Conservation (phyloP, 2,329 filamentous ascomycete genomes). For the Pyrenophora teres region DNA sequence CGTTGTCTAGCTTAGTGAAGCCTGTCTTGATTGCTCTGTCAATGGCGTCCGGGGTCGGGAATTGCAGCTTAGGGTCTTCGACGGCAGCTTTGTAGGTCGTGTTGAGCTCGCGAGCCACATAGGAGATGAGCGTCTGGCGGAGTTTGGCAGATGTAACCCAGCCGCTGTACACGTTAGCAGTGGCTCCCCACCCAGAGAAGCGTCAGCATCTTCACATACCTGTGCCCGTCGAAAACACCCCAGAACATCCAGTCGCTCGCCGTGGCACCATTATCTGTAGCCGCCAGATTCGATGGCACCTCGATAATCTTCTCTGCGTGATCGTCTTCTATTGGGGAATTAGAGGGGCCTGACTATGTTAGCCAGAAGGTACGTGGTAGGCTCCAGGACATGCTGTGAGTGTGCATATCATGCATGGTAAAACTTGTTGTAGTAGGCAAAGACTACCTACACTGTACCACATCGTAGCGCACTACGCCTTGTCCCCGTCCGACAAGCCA, state of each 20-base stretch:
- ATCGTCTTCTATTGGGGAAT: conserved; percentile 97
- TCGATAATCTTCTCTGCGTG: conserved; percentile 98
- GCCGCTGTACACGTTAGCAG: conserved; percentile 61
- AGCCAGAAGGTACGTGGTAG: not conserved
- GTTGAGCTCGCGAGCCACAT: conserved; percentile 91
- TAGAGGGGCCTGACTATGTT: conserved; percentile 48
- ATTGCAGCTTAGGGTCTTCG: conserved; percentile 59
- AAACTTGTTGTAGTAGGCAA: not conserved
- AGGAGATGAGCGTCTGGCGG: conserved; percentile 87
- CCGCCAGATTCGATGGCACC: conserved; percentile 67
- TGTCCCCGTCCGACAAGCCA: conserved; percentile 87
- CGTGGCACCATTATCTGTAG: conserved; percentile 58
- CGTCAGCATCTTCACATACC: conserved; percentile 58
- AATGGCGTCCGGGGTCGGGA: conserved; percentile 78
- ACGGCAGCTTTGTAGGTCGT: conserved; percentile 81
- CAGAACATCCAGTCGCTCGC: conserved; percentile 99
- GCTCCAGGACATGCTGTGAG: not conserved
- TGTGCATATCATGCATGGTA: too few species aligned
- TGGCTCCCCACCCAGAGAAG: not conserved
- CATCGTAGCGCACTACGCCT: conserved; percentile 91
- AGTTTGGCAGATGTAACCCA: conserved; percentile 98
- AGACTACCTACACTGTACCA: conserved; percentile 66
- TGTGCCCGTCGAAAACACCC: conserved; percentile 98
- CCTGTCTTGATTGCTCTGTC: conserved; percentile 91
- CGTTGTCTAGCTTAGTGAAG: conserved; percentile 85